These are phyloP conservation scores for Obelidium mucronatum DNA, from an alignment of 192 early-diverging fungal species.

Conservation along the genomic window DNA sequence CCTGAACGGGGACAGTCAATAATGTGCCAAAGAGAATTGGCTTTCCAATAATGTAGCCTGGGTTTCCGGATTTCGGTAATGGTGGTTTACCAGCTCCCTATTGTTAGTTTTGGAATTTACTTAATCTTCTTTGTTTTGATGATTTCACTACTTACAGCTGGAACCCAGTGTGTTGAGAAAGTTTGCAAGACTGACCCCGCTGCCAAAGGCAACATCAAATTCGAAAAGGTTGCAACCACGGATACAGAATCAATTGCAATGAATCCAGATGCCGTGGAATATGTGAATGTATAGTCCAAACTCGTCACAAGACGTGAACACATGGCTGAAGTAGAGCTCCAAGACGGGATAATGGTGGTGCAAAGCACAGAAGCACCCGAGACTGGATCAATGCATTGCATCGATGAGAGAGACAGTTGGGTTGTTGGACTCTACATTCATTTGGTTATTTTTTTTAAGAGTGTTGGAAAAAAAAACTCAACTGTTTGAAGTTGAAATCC, in stretches of 20 bases:
- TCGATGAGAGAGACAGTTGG: background rate
- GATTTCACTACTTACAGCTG: background rate
- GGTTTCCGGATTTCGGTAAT: constrained; percentile 38
- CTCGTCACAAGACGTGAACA: background rate
- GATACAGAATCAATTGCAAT: background rate
- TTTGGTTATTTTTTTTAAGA: too few species aligned
- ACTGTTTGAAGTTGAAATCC: constrained; percentile 28
- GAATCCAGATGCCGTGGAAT: background rate
- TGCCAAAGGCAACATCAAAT: background rate
- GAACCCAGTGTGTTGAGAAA: too few species aligned
- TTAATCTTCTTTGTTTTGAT: constrained; percentile 2
- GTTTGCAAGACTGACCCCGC: constrained; percentile 17
- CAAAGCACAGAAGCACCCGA: background rate
- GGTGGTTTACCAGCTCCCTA: too few species aligned
- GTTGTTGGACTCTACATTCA: background rate
- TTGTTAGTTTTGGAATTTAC: constrained; percentile 6
- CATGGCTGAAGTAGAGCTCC: constrained; percentile 21
- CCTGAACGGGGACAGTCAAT: constrained; percentile 8
- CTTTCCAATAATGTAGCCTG: constrained; percentile 40
- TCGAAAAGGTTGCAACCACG: background rate
- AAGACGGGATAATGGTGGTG: background rate
- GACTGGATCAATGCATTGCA: constrained; percentile 5
- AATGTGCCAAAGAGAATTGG: constrained; percentile 39
- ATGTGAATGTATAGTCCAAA: constrained; percentile 20
- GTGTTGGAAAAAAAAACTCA: too few species aligned